Evolutionary conservation across 495 filamentous ascomycete species (phyloP).

Genomic region (Sordaria brevicollis): DNA sequence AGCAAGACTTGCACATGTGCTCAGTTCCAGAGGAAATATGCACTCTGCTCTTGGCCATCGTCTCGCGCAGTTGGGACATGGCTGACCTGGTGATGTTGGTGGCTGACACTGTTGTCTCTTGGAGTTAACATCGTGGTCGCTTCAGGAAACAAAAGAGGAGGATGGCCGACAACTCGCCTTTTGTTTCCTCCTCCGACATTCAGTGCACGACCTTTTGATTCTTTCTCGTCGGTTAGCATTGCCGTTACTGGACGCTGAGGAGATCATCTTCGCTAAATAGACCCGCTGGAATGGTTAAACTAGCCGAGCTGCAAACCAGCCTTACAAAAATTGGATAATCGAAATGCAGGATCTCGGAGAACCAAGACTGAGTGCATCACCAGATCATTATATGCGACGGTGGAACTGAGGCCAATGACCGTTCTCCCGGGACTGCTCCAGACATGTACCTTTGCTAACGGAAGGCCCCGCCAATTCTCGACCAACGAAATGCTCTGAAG

Average conservation of each 20-base stretch:
- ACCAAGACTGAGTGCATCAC: neutral
- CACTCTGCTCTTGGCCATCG: constrained; percentile 7
- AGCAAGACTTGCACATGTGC: neutral
- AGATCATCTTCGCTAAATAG: neutral
- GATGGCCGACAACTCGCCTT: neutral
- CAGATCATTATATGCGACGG: neutral
- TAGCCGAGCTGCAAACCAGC: neutral
- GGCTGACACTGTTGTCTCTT: constrained; percentile 1
- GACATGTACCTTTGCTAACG: neutral
- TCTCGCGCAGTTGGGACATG: constrained; percentile 5
- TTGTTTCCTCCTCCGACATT: constrained; percentile 9
- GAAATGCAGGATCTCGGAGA: neutral
- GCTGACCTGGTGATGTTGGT: neutral
- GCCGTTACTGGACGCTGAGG: neutral
- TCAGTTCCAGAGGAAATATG: neutral
- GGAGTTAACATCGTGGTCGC: neutral
- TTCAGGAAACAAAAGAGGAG: neutral
- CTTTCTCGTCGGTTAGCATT: neutral
- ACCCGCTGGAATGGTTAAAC: neutral
- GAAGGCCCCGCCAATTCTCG: neutral
- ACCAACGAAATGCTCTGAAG: neutral
- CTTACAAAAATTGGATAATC: neutral
- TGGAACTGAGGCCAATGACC: neutral
- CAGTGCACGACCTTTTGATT: constrained; percentile 5
- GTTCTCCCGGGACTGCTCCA: neutral